Conservation (phyloP, 2,329 filamentous ascomycete genomes). For the Zasmidium angulare region DNA sequence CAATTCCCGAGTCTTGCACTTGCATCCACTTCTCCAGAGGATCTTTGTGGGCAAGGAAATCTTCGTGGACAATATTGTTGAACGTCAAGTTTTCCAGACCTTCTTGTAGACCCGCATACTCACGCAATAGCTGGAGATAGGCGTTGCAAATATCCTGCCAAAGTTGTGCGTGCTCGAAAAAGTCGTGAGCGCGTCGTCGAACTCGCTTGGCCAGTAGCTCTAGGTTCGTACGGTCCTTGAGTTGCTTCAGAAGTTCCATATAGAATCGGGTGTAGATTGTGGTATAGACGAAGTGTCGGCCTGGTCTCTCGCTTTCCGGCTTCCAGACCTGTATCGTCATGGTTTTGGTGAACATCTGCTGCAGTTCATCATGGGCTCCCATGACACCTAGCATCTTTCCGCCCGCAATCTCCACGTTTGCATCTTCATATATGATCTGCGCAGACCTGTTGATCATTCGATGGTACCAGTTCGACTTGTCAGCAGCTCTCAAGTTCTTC, state of each 20-base stretch:
- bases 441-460: conserved; percentile 78
- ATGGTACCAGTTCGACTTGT: conserved; percentile 95
- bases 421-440: conserved; percentile 60
- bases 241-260: conserved; percentile 68
- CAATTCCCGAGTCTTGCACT: conserved; percentile 45
- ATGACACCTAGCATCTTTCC: conserved; percentile 45
- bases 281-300: conserved; percentile 89
- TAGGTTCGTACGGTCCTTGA: conserved; percentile 72
- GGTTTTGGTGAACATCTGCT: conserved; percentile 88
- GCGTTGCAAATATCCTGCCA: conserved; percentile 62
- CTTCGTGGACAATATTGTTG: conserved; percentile 63
- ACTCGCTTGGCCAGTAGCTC: conserved; percentile 78
- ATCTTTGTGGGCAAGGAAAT: conserved; percentile 60
- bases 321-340: conserved; percentile 96
- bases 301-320: conserved; percentile 79
- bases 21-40: conserved; percentile 61
- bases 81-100: conserved; percentile 66
- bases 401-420: conserved; percentile 4
- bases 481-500: conserved; percentile 63
- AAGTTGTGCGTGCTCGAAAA: conserved; percentile 61
- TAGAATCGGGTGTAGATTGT: conserved; percentile 83
- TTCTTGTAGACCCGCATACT: conserved; percentile 56
- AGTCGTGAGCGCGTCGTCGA: conserved; percentile 76
- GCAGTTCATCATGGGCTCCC: conserved; percentile 72
- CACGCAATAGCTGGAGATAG: conserved; percentile 60